Conservation (phyloP, 495 filamentous ascomycete species). For the Xylaria venustula region DNA sequence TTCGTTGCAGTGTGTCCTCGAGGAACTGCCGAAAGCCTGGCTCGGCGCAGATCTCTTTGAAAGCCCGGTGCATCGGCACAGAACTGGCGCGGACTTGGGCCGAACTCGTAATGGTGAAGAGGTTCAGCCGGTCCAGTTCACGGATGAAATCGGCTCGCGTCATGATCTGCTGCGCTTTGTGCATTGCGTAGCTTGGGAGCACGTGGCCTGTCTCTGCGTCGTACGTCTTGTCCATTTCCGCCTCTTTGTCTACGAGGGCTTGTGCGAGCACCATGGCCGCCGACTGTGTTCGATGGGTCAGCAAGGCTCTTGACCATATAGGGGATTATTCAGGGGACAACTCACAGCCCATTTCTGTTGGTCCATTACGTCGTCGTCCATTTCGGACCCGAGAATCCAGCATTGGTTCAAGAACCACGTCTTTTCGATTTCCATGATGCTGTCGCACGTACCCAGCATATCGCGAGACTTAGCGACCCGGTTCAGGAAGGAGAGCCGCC, state of each 20-base stretch:
- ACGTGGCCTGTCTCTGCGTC: constrained; percentile 67
- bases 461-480: constrained; percentile 78
- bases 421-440: constrained; percentile 80
- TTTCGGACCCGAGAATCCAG: constrained; percentile 85
- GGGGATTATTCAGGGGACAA: constrained; percentile 3
- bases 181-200: constrained; percentile 77
- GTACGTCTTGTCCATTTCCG: constrained; percentile 63
- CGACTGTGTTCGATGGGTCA: constrained; percentile 48
- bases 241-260: constrained; percentile 77
- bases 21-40: constrained; percentile 78
- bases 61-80: constrained; percentile 94
- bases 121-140: constrained; percentile 85
- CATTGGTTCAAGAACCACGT: constrained; percentile 95
- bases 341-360: constrained; percentile 90
- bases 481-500: constrained; percentile 80
- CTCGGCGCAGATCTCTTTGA: constrained; percentile 71
- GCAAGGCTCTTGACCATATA: background rate
- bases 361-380: constrained; percentile 99
- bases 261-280: constrained; percentile 93
- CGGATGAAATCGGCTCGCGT: constrained; percentile 94
- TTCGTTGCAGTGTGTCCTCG: constrained; percentile 77
- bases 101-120: constrained; percentile 89
- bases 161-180: constrained; percentile 86
- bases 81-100: constrained; percentile 90
- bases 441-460: constrained; percentile 72